Evolutionary conservation across 2,329 filamentous ascomycete species (phyloP), one percentile per base, ranked within the genome.

Genomic region (Pseudonectria buxi): DNA sequence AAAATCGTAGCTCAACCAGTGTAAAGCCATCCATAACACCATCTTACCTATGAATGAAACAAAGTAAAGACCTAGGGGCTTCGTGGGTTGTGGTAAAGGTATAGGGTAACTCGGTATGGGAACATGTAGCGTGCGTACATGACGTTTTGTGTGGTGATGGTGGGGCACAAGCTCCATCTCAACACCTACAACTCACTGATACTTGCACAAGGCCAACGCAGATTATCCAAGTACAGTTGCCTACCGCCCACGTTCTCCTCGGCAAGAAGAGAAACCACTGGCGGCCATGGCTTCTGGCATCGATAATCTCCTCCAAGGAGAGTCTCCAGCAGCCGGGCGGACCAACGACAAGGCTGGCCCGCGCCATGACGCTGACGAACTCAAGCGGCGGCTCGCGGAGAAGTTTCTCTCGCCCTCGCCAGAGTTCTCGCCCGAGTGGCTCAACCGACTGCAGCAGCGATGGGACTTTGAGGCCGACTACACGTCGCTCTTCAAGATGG

Each of bases 391-490:
- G 41, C 72, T 96, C 5, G 87, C 94, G 62, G 55, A 72, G 36
- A 79, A 84, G 30, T 92, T 90, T 53, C 68, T 98, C 16, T 78
- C 77, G 3, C 90, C 92, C 1, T 86, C 86, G 2, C 73, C 79
- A 5, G 74, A 75, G 3, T 95, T 98, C 65, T 87, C 81, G 24
- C 68, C 77, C 4, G 80, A 83, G 54, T 96, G 92, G 88, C 74
- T 98, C 40, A 88, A 95, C 59, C 76, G 77, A 36, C 65, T 96
- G 28, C 92, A 98, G 63, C 86, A 90, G 71, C 69, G 74, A 53
- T 98, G 90, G 92, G 86, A 95, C 44, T 73, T 79, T 37, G 77
- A 86, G 4, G 75, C 80, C 26, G 83, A 95, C 52, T 84, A 89
- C 56, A 76, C 79, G n/a, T 80, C 87, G 37, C 74, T 96, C 13